Evolutionary conservation across 768 basidiomycete genomes (phyloP).

Genomic region (Suillus placidus): DNA sequence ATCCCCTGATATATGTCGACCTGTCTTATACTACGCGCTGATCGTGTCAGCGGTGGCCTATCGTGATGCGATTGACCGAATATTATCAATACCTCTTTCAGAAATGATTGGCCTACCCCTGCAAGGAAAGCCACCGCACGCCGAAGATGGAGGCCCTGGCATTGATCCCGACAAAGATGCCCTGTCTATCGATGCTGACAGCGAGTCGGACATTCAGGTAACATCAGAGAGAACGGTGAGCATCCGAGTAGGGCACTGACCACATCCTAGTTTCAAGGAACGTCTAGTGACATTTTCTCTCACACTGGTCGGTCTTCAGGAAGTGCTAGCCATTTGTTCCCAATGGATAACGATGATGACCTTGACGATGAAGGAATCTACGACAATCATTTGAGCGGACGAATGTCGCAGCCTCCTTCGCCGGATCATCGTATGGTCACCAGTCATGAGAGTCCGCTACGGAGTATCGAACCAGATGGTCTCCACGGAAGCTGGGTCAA

Average conservation of each 20-base stretch:
- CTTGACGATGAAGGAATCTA: background rate
- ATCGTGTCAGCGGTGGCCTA: conserved; percentile 25
- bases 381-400: background rate
- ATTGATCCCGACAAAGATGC: background rate
- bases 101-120: background rate
- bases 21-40: conserved; percentile 11
- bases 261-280: background rate
- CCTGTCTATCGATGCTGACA: background rate
- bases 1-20: background rate
- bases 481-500: background rate
- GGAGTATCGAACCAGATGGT: background rate
- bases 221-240: background rate
- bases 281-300: background rate
- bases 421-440: background rate
- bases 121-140: background rate
- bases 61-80: conserved; percentile 33
- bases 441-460: background rate
- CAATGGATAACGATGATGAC: background rate
- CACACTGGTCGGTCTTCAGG: background rate
- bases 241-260: background rate
- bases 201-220: conserved; percentile 10
- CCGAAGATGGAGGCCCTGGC: background rate
- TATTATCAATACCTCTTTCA: conserved; percentile 14
- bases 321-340: background rate
- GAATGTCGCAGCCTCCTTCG: background rate